Conservation (phyloP, 805 yeast genomes). For the Candida insectalens region DNA sequence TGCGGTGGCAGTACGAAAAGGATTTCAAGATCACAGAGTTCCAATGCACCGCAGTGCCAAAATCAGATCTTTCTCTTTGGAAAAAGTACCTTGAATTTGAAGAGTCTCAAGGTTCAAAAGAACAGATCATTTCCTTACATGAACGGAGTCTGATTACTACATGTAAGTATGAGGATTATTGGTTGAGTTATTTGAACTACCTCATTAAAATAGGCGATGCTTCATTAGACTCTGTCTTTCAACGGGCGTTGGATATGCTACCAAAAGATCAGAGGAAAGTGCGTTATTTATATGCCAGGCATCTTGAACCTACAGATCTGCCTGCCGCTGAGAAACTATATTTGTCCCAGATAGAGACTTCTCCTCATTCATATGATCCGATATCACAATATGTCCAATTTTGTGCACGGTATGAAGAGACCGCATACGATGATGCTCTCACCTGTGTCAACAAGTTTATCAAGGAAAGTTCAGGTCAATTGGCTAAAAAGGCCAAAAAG, state of each 20-base stretch:
- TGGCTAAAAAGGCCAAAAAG: constrained; percentile 3
- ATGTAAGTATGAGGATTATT: constrained; percentile 47
- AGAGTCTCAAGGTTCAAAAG: constrained; percentile 16
- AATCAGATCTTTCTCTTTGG: constrained; percentile 48
- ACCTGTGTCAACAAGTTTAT: constrained; percentile 6
- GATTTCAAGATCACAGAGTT: constrained; percentile 49
- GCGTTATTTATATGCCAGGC: constrained; percentile 22
- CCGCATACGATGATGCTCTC: constrained; percentile 8
- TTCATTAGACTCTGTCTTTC: too few relatives aligned
- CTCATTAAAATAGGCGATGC: constrained; percentile 23
- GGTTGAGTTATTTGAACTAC: constrained; percentile 63
- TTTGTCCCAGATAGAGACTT: constrained; percentile 8
- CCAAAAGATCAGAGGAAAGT: constrained; percentile 16
- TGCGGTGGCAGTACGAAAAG: constrained; percentile 68
- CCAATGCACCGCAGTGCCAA: constrained; percentile 34
- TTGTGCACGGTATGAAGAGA: constrained; percentile 6
- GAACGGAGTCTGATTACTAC: constrained; percentile 69
- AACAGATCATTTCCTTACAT: constrained; percentile 39
- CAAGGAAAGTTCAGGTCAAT: not conserved
- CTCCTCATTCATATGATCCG: constrained; percentile 9
- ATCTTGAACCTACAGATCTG: too few relatives aligned
- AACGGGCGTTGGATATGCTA: too few relatives aligned
- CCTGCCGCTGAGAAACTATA: constrained; percentile 14
- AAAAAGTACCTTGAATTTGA: constrained; percentile 46
- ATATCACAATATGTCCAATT: constrained; percentile 10